These are phyloP conservation scores for Populus deltoides DNA, from an alignment of 345 rosid species.

Conservation along the genomic window DNA sequence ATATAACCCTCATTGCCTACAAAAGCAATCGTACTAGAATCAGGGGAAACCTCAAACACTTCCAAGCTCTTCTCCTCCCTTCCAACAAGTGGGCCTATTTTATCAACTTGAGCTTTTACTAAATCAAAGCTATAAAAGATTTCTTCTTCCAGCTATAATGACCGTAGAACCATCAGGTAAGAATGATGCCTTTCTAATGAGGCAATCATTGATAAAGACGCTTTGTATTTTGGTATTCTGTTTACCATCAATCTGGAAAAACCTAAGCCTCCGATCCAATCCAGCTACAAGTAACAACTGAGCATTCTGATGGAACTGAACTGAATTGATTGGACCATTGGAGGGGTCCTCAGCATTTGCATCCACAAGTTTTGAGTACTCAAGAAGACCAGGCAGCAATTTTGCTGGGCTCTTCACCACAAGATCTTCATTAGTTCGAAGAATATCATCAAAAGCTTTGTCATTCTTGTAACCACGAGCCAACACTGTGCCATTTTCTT, in stretches of 20 bases:
- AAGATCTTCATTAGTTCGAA: constrained; percentile 71
- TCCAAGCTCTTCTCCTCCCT: constrained; percentile 98
- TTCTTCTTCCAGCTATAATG: constrained; percentile 86
- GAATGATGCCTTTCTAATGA: constrained; percentile 74
- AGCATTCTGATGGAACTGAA: constrained; percentile 83
- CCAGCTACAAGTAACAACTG: constrained; percentile 85
- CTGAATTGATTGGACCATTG: constrained; percentile 66
- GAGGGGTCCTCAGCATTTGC: constrained; percentile 81
- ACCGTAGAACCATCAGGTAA: constrained; percentile 88
- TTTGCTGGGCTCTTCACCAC: constrained; percentile 56
- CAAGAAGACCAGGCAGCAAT: constrained; percentile 69
- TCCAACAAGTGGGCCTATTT: constrained; percentile 85
- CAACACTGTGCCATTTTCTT: constrained; percentile 32
- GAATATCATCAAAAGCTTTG: constrained; percentile 56
- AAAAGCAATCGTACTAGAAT: constrained; percentile 73
- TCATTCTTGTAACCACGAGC: constrained; percentile 36
- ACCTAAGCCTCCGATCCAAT: constrained; percentile 61
- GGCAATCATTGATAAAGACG: constrained; percentile 80
- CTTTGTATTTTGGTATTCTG: constrained; percentile 85
- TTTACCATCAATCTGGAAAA: constrained; percentile 93
- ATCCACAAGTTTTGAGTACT: constrained; percentile 76
- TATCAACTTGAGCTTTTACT: constrained; percentile 70
- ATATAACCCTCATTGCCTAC: constrained; percentile 86
- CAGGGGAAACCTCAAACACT: constrained; percentile 77
- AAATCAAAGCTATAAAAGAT: constrained; percentile 89